Conservation (phyloP, 164 flowering plant genomes). For the Nymphaea colorata region DNA sequence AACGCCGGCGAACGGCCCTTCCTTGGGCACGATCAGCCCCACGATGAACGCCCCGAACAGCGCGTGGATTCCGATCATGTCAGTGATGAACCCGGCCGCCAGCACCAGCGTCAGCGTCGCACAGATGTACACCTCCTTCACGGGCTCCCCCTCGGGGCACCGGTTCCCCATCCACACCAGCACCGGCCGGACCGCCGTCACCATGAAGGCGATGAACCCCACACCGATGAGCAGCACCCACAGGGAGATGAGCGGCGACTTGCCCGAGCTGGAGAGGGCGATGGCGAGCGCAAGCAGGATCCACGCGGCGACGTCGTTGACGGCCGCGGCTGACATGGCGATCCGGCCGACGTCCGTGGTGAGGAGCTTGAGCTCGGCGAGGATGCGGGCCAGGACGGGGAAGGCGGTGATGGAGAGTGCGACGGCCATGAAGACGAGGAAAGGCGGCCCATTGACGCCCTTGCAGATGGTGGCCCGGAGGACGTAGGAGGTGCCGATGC, state of each 20-base stretch:
- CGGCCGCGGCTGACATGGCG: constrained; percentile 27
- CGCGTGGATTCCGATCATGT: constrained; percentile 19
- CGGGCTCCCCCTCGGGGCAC: constrained; percentile 18
- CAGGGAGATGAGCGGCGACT: constrained; percentile 12
- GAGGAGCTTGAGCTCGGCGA: constrained; percentile 23
- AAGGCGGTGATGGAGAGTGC: constrained; percentile 25
- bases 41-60: constrained; percentile 19
- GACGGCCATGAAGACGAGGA: constrained; percentile 28
- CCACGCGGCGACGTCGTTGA: constrained; percentile 29
- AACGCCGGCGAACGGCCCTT: constrained; percentile 16
- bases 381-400: constrained; percentile 28
- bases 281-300: constrained; percentile 24
- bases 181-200: constrained; percentile 7
- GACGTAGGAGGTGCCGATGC: constrained; percentile 18
- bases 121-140: constrained; percentile 17
- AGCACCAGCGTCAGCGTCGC: constrained; percentile 10
- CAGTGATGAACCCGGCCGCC: constrained; percentile 16
- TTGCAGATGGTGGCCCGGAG: constrained; percentile 13
- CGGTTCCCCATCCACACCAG: constrained; percentile 13
- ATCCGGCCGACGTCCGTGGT: constrained; percentile 24
- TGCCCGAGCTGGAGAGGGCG: constrained; percentile 14
- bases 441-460: constrained; percentile 9
- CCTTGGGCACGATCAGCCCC: constrained; percentile 17
- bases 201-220: constrained; percentile 8
- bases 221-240: constrained; percentile 15